Percentiles rank a stretch among this genome's conserved stretches.
Conservation (phyloP, 169 alveolate species). For the Plasmodium fragile region DNA sequence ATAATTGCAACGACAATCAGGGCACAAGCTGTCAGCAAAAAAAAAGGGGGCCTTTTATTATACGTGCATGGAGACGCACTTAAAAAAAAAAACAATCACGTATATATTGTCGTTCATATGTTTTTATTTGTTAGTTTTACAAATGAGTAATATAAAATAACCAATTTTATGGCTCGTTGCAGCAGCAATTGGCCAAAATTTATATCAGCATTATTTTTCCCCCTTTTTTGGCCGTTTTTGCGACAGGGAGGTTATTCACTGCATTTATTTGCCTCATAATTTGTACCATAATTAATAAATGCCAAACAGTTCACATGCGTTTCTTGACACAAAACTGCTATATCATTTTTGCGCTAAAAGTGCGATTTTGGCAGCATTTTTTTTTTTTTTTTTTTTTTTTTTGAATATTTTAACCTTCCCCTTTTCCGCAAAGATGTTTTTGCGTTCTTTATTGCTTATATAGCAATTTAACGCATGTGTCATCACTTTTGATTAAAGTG, state of each 20-base stretch:
- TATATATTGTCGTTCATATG: background rate
- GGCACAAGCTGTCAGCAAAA: background rate
- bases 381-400: background rate
- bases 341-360: background rate
- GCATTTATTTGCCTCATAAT: background rate
- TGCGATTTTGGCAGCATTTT: background rate
- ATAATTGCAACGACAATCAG: background rate
- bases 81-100: background rate
- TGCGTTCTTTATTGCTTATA: background rate
- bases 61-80: conserved; percentile 70
- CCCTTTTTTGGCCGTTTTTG: background rate
- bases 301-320: background rate
- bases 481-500: background rate
- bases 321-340: background rate
- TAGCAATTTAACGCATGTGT: background rate
- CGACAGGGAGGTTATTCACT: background rate
- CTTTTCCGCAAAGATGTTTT: background rate
- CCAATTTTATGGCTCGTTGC: background rate
- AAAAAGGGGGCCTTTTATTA: background rate
- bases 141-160: background rate
- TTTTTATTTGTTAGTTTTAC: background rate
- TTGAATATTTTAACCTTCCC: background rate
- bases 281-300: background rate
- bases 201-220: background rate
- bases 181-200: background rate